These are phyloP conservation scores for Ochetophila trinervis DNA, from an alignment of 306 rosid genomes.

Conservation along the genomic window DNA sequence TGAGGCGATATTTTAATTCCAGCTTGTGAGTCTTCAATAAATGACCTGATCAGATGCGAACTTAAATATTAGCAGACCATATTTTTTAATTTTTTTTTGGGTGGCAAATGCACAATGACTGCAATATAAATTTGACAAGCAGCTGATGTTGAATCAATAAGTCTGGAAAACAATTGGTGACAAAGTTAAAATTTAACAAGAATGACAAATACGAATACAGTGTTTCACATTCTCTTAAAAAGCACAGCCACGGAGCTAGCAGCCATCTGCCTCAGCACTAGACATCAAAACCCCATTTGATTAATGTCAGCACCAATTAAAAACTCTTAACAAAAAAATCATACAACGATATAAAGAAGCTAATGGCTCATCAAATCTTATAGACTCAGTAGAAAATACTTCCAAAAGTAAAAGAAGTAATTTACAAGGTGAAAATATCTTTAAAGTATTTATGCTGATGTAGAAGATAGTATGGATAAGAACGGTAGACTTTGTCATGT, in stretches of 20 bases:
- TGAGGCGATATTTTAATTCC: slow-evolving; percentile 99
- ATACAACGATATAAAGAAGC: too few species aligned
- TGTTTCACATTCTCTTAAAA: background rate
- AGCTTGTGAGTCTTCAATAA: slow-evolving; percentile 96
- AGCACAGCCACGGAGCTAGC: background rate
- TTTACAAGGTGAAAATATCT: background rate
- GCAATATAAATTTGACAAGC: background rate
- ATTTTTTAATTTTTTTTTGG: slow-evolving; percentile 12
- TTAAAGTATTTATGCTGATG: background rate
- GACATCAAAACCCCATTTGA: too few species aligned
- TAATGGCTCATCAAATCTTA: background rate
- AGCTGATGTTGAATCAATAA: background rate
- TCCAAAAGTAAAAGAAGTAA: background rate
- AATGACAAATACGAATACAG: background rate
- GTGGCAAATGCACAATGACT: background rate
- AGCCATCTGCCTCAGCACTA: background rate
- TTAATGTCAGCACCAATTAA: background rate
- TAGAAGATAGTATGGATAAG: background rate
- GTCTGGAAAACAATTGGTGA: background rate
- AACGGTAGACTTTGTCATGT: background rate
- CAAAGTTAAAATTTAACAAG: background rate
- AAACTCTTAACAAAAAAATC: background rate
- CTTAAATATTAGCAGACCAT: slow-evolving; percentile 22
- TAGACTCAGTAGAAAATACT: background rate
- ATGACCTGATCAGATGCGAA: slow-evolving; percentile 63